These are phyloP conservation scores for Pythium insidiosum DNA, from an alignment of 352 stramenopile species.

Conservation along the genomic window DNA sequence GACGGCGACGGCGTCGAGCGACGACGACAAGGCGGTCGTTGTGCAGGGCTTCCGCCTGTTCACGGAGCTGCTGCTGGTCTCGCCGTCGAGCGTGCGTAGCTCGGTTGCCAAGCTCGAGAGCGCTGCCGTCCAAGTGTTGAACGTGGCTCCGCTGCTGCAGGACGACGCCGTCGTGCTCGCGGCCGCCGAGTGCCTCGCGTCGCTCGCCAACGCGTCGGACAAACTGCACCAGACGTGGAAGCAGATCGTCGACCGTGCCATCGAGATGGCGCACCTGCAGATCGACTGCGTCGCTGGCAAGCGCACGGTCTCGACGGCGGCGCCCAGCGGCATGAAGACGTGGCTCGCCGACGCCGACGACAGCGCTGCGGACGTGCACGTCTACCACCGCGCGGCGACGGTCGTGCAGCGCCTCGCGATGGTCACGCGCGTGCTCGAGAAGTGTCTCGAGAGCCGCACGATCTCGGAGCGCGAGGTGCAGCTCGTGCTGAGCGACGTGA, in stretches of 20 bases:
- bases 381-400: slow-evolving; percentile 51
- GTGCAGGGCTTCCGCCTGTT: slow-evolving; percentile 34
- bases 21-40: slow-evolving; percentile 18
- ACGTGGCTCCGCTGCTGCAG: slow-evolving; percentile 16
- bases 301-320: slow-evolving; percentile 14
- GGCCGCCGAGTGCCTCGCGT: slow-evolving; percentile 32
- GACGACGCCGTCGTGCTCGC: slow-evolving; percentile 10
- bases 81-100: slow-evolving; percentile 46
- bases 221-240: slow-evolving; percentile 56
- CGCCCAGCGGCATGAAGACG: slow-evolving; percentile 40
- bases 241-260: slow-evolving; percentile 46
- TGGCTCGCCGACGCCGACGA: slow-evolving; percentile 36
- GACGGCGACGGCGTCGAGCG: slow-evolving; percentile 12
- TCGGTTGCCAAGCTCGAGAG: slow-evolving; percentile 59
- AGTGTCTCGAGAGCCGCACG: slow-evolving; percentile 31
- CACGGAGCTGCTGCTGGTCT: slow-evolving; percentile 31
- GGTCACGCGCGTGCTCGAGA: slow-evolving; percentile 28
- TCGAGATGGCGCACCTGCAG: slow-evolving; percentile 57
- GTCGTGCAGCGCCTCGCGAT: slow-evolving; percentile 30
- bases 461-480: slow-evolving; percentile 77
- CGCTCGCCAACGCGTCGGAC: slow-evolving; percentile 53
- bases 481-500: slow-evolving; percentile 42
- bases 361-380: slow-evolving; percentile 23
- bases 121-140: slow-evolving; percentile 26
- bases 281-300: slow-evolving; percentile 62